These are phyloP conservation scores for Vigna nakashimae DNA, from an alignment of 306 rosid genomes.

Conservation along the genomic window DNA sequence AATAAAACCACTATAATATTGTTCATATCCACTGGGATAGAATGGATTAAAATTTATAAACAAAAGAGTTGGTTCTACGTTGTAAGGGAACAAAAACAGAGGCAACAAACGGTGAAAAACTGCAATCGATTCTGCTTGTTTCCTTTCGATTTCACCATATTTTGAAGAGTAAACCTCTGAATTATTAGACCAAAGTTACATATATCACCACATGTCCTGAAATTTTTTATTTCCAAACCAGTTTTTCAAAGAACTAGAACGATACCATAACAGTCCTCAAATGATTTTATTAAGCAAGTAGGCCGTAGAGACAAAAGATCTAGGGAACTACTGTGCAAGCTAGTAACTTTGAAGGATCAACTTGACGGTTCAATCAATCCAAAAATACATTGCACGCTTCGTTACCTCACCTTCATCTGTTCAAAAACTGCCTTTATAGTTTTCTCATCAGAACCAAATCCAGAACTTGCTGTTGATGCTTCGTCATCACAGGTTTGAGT, in stretches of 20 bases:
- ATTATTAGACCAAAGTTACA: neutral
- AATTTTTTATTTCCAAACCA: neutral
- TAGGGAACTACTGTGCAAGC: neutral
- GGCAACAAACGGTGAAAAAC: too few species aligned
- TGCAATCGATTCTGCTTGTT: neutral
- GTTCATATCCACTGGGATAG: constrained; percentile 1
- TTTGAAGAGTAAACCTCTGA: neutral
- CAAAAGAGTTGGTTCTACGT: neutral
- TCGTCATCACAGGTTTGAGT: constrained; percentile 54
- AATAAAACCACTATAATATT: neutral
- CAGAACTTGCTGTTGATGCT: constrained; percentile 61
- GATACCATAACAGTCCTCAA: neutral
- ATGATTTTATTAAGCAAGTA: neutral
- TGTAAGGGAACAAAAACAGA: neutral
- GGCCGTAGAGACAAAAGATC: neutral
- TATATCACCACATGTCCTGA: neutral
- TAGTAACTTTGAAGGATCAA: neutral
- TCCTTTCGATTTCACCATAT: neutral
- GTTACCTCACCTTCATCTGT: constrained; percentile 61
- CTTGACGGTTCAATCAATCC: neutral
- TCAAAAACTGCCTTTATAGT: constrained; percentile 70
- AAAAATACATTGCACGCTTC: neutral
- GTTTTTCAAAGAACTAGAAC: neutral
- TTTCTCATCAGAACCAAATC: constrained; percentile 71
- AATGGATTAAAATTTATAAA: neutral